These are phyloP conservation scores for Citrullus amarus DNA, from an alignment of 306 rosid genomes.

Conservation along the genomic window DNA sequence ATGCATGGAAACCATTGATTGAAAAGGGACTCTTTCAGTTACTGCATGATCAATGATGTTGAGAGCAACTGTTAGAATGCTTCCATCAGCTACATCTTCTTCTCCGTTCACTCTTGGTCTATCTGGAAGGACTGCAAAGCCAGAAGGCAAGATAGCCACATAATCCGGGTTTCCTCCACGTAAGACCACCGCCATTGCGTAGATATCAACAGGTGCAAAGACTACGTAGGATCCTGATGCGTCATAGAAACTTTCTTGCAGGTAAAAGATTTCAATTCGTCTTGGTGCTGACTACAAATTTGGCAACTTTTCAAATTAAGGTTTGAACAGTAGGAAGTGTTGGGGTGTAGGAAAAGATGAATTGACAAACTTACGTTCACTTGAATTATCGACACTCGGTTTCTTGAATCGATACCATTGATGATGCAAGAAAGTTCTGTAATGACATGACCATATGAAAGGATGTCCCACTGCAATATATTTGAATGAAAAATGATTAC, in stretches of 20 bases:
- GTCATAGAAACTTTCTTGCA: conserved; percentile 82
- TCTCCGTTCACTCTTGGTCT: conserved; percentile 25
- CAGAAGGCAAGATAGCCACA: conserved; percentile 88
- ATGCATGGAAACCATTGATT: conserved; percentile 15
- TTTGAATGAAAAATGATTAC: neutral
- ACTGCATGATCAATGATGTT: conserved; percentile 16
- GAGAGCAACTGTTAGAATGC: conserved; percentile 35
- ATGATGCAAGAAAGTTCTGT: conserved; percentile 92
- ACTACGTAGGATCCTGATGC: conserved; percentile 62
- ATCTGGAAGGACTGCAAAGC: conserved; percentile 79
- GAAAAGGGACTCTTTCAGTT: conserved; percentile 1
- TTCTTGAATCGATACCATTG: conserved; percentile 74
- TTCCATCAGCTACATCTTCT: conserved; percentile 12
- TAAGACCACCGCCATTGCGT: conserved; percentile 70
- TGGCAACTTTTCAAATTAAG: neutral
- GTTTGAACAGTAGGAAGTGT: neutral
- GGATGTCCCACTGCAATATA: conserved; percentile 78
- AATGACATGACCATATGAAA: conserved; percentile 69
- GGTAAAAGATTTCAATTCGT: neutral
- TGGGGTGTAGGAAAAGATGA: neutral
- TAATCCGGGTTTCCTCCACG: conserved; percentile 90
- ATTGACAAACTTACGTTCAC: conserved; percentile 43
- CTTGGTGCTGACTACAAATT: conserved; percentile 18
- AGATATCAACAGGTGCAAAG: conserved; percentile 83
- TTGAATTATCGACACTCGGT: conserved; percentile 79